These are phyloP conservation scores for Lachnellula cervina DNA, from an alignment of 2,329 filamentous ascomycete species.

Conservation along the genomic window DNA sequence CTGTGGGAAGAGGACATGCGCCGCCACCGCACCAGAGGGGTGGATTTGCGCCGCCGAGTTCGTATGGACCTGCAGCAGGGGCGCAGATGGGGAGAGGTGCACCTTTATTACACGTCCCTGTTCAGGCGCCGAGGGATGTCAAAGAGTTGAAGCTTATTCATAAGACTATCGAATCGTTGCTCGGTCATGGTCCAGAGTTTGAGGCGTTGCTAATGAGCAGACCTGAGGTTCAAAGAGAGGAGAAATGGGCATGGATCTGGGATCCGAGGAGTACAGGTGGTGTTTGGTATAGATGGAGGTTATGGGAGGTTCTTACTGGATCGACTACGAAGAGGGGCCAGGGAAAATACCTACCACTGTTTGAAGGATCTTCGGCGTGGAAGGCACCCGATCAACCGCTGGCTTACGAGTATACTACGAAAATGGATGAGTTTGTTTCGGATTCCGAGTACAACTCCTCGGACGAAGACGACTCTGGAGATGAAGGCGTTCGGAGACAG, in stretches of 20 bases:
- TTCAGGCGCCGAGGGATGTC: constrained; percentile 72
- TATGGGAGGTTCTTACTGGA: constrained; percentile 82
- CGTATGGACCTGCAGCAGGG: constrained; percentile 46
- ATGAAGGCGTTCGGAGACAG: constrained; percentile 38
- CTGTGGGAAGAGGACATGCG: constrained; percentile 42
- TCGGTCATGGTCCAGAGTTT: constrained; percentile 79
- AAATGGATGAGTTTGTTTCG: constrained; percentile 72
- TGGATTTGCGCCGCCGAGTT: constrained; percentile 70
- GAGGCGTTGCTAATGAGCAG: constrained; percentile 89
- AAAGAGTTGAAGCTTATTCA: constrained; percentile 80
- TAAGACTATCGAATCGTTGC: constrained; percentile 74
- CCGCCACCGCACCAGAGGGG: constrained; percentile 48
- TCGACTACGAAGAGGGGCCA: constrained; percentile 42
- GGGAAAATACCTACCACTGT: constrained; percentile 58
- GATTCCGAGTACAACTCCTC: constrained; percentile 83
- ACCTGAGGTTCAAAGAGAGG: constrained; percentile 75
- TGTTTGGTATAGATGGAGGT: constrained; percentile 86
- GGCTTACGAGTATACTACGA: constrained; percentile 76
- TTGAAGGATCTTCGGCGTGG: constrained; percentile 76
- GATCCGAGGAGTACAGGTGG: constrained; percentile 73
- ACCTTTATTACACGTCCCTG: constrained; percentile 59
- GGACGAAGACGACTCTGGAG: constrained; percentile 70
- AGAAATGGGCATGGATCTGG: constrained; percentile 94
- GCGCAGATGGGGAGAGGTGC: constrained; percentile 33
- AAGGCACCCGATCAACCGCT: constrained; percentile 66